phyloP scores from a whole-genome alignment of 2,329 filamentous ascomycete genomes.

The Teratosphaeria epicoccoides region DNA sequence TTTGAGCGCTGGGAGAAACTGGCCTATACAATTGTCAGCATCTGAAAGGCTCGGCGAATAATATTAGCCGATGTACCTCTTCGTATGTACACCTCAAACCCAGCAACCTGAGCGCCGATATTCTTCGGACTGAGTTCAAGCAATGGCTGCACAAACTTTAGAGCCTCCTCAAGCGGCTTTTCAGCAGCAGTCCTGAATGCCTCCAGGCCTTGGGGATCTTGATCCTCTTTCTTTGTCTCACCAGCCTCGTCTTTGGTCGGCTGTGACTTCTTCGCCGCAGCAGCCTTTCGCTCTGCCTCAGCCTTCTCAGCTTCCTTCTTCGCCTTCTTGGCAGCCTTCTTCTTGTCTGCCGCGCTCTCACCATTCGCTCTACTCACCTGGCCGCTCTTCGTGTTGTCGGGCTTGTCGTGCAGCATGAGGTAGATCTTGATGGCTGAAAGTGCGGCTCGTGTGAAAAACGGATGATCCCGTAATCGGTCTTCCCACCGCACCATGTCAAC shows the following conservation, averaged over 20 bases:
- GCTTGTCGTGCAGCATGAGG: constrained; percentile 65
- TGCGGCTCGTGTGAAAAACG: constrained; percentile 80
- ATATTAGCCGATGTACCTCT: constrained; percentile 47
- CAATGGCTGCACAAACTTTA: constrained; percentile 74
- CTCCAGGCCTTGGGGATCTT: constrained; percentile 73
- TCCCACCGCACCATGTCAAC: constrained; percentile 97
- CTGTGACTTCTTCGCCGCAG: constrained; percentile 35
- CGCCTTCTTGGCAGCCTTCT: constrained; percentile 57
- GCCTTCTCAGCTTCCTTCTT: constrained; percentile 68
- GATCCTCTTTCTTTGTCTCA: constrained; percentile 73
- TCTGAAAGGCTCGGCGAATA: too few species aligned
- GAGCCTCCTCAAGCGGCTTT: constrained; percentile 69
- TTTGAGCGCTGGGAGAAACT: constrained; percentile 76
- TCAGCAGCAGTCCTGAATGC: constrained; percentile 55
- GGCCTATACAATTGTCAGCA: constrained; percentile 40
- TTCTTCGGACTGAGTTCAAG: constrained; percentile 73
- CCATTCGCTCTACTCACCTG: constrained; percentile 54
- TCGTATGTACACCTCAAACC: constrained; percentile 82
- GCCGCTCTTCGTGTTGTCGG: constrained; percentile 61
- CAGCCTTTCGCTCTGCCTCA: constrained; percentile 64
- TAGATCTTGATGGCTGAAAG: constrained; percentile 74
- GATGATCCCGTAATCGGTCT: constrained; percentile 79
- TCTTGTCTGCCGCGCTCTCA: constrained; percentile 75
- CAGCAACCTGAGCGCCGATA: constrained; percentile 70
- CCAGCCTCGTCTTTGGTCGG: constrained; percentile 52